phyloP scores from a whole-genome alignment of 176 grass and related monocot genomes.

The Rhynchospora tenuis region DNA sequence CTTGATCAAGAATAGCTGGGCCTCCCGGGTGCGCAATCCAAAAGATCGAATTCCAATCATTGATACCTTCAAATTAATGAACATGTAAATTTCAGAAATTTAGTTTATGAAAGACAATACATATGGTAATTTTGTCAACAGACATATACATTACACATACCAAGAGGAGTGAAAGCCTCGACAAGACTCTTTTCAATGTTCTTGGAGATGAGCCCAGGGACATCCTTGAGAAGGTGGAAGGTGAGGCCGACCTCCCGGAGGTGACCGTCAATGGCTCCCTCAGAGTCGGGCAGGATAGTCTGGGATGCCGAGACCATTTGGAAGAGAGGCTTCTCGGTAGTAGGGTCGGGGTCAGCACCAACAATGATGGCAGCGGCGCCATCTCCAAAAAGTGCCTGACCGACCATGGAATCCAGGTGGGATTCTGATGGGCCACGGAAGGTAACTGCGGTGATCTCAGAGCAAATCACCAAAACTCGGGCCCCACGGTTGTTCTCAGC shows the following conservation, averaged over 20 bases:
- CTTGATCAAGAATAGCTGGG: slow-evolving; percentile 76
- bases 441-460: slow-evolving; percentile 86
- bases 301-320: slow-evolving; percentile 71
- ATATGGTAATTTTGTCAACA: not conserved
- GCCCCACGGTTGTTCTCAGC: slow-evolving; percentile 93
- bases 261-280: slow-evolving; percentile 90
- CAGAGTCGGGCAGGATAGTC: slow-evolving; percentile 81
- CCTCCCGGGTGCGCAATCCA: slow-evolving; percentile 88
- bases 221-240: slow-evolving; percentile 90
- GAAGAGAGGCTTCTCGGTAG: slow-evolving; percentile 50
- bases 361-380: slow-evolving; percentile 62
- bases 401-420: slow-evolving; percentile 78
- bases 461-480: slow-evolving; percentile 68
- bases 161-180: slow-evolving; percentile 59
- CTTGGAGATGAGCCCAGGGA: slow-evolving; percentile 77
- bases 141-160: not conserved
- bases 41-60: slow-evolving; percentile 83
- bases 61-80: slow-evolving; percentile 29
- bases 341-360: slow-evolving; percentile 56
- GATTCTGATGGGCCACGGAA: slow-evolving; percentile 72
- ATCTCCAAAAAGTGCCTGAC: slow-evolving; percentile 86
- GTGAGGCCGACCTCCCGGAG: slow-evolving; percentile 76
- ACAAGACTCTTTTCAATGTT: slow-evolving; percentile 69
- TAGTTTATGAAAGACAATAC: not conserved
- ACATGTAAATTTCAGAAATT: not conserved